Percentiles rank a stretch among this genome's conserved stretches.
Conservation (phyloP, 371 early-diverging fungal genomes). For the Dipsacomyces acuminosporus region DNA sequence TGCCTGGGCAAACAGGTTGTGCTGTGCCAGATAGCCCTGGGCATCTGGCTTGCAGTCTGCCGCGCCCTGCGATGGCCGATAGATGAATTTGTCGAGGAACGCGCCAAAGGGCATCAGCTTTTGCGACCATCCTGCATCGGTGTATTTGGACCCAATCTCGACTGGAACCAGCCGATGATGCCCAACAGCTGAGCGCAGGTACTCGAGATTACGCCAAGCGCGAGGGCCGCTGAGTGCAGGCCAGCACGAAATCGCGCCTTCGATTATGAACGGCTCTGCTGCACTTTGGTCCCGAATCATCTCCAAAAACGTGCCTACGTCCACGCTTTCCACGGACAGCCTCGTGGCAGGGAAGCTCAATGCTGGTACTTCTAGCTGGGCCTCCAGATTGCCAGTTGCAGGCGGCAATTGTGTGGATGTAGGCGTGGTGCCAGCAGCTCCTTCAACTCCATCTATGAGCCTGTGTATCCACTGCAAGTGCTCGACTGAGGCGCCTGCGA, state of each 20-base stretch:
- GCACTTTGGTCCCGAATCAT: conserved; percentile 1
- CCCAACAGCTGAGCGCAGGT: conserved; percentile 57
- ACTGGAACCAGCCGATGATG: conserved; percentile 78
- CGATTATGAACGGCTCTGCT: conserved; percentile 32
- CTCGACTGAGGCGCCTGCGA: conserved; percentile 7
- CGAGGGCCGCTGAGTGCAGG: conserved; percentile 55
- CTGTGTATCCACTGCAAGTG: conserved; percentile 15
- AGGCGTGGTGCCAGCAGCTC: too few species aligned
- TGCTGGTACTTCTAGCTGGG: not conserved
- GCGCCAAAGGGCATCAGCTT: conserved; percentile 68
- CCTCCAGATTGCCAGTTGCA: too few species aligned
- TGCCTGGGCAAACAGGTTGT: conserved; percentile 79
- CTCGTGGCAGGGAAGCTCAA: conserved; percentile 3
- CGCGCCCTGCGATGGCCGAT: conserved; percentile 7
- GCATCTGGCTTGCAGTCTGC: not conserved
- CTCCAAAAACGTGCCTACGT: conserved; percentile 5
- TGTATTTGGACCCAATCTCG: conserved; percentile 76
- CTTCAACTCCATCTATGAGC: conserved; percentile 8
- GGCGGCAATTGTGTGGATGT: too few species aligned
- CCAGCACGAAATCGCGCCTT: conserved; percentile 61
- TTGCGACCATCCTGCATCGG: conserved; percentile 75
- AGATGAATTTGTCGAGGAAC: conserved; percentile 57
- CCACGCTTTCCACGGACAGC: conserved; percentile 2
- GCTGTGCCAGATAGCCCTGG: conserved; percentile 82
- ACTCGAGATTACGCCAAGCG: conserved; percentile 60